Evolutionary conservation across 306 rosid species (phyloP), one percentile per base, ranked within the genome.

Genomic region (Castanopsis chinensis): DNA sequence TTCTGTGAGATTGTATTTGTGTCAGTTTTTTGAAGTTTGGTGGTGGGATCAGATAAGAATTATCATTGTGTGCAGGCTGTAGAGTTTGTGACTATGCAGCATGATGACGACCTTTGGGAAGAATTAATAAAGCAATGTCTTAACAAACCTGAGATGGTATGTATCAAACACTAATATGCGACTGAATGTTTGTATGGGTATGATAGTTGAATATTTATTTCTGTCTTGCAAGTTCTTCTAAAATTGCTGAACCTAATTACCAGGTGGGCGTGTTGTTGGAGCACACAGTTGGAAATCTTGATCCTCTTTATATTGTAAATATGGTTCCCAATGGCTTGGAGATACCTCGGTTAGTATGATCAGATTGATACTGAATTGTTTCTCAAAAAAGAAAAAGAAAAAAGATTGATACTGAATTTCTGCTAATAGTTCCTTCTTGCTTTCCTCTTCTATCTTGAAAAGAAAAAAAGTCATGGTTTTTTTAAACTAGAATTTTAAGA

Each of bases 251-350:
- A 37, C 67, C 83, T 79, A 78, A 85, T 82, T 85, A 78, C 70
- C 84, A 95, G 99, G 97, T 95, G 45, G 99, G 98, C 28, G 83
- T 95, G 72, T 81, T 95, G 49, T 81, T 95, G 96, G 98, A 95
- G 86, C 99, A 93, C 92, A 93, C 99, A 1, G 99, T 95, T 85
- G 99, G 99, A 70, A 89, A 89, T 79, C 89, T 89, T 30, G 92
- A 86, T 76, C 92, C 92, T 74, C 90, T 89, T 4, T 86, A 90
- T 84, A 95, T 95, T 58, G 99, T 95, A 69, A 95, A 95, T 87
- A 93, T 83, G 90, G 99, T 95, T 83, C 99, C 99, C 71, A 86
- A 93, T 54, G 98, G 99, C 68, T 71, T 95, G 88, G 96, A 92
- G 84, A 93, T 95, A 85, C 99, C 98, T 72, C 85, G 96, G 99